These are phyloP conservation scores for Botrytis byssoidea DNA, from an alignment of 2,329 filamentous ascomycete genomes.

Conservation along the genomic window DNA sequence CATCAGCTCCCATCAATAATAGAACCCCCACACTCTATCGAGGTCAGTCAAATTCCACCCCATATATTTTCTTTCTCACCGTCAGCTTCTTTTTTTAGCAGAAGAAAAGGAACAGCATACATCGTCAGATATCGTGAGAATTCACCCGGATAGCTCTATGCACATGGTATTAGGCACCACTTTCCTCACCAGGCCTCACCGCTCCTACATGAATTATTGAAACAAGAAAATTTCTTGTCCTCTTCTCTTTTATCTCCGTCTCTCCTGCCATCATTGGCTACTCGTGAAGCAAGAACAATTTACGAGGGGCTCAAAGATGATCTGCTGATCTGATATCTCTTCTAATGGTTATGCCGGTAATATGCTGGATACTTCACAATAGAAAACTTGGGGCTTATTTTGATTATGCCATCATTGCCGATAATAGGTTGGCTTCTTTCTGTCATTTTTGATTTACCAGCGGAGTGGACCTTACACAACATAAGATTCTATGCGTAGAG, in stretches of 20 bases:
- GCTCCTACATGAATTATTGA: slow-evolving; percentile 5
- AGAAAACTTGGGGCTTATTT: neutral
- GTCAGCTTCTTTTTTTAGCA: neutral
- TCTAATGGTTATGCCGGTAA: slow-evolving; percentile 1
- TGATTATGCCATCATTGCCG: neutral
- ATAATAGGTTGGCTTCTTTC: neutral
- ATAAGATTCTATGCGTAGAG: neutral
- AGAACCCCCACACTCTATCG: neutral
- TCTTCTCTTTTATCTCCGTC: neutral
- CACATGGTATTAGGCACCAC: slow-evolving; percentile 10
- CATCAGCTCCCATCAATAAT: neutral
- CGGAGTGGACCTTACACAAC: slow-evolving; percentile 2
- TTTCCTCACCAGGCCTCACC: slow-evolving; percentile 9
- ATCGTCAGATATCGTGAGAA: slow-evolving; percentile 11
- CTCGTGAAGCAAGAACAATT: slow-evolving; percentile 13
- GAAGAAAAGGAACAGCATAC: neutral
- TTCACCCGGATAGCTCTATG: slow-evolving; percentile 3
- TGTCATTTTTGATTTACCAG: neutral
- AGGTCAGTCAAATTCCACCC: neutral
- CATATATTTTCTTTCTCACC: slow-evolving; percentile 2
- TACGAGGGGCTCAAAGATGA: neutral
- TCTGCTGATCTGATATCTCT: slow-evolving; percentile 8
- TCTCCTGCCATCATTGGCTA: slow-evolving; percentile 11
- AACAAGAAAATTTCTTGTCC: neutral
- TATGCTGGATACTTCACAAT: slow-evolving; percentile 1